Conservation (phyloP, 768 basidiomycete genomes). For the Candolleomyces eurysporus region DNA sequence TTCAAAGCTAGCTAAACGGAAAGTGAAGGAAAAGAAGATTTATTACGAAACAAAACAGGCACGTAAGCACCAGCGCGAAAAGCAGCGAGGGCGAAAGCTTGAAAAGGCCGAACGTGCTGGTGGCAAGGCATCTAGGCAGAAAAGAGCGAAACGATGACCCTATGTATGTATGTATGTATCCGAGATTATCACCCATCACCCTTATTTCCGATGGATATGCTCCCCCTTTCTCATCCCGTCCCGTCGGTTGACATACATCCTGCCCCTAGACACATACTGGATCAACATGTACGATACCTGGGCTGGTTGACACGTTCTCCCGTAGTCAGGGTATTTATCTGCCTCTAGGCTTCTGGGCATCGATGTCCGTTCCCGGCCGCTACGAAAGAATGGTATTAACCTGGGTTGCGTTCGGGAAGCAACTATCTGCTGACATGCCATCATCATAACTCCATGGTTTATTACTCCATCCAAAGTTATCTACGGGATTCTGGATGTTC, state of each 20-base stretch:
- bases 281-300: not conserved
- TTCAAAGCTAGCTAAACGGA: slow-evolving; percentile 13
- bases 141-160: slow-evolving; percentile 11
- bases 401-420: slow-evolving; percentile 4
- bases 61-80: slow-evolving; percentile 13
- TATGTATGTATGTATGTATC: not conserved
- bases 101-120: slow-evolving; percentile 16
- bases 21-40: slow-evolving; percentile 12
- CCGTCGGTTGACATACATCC: not conserved
- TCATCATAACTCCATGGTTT: slow-evolving; percentile 7
- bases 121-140: slow-evolving; percentile 10
- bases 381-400: not conserved
- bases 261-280: not conserved
- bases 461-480: slow-evolving; percentile 8
- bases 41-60: slow-evolving; percentile 17
- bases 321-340: too few relatives aligned
- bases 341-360: too few relatives aligned
- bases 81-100: slow-evolving; percentile 14
- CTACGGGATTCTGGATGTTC: slow-evolving; percentile 4
- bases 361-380: too few relatives aligned
- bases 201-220: not conserved
- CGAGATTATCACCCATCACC: too few relatives aligned
- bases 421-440: not conserved
- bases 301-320: not conserved
- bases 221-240: not conserved